Base-by-base conservation (phyloP, 345 rosid genomes). In the Schrenkiella parvula region DNA sequence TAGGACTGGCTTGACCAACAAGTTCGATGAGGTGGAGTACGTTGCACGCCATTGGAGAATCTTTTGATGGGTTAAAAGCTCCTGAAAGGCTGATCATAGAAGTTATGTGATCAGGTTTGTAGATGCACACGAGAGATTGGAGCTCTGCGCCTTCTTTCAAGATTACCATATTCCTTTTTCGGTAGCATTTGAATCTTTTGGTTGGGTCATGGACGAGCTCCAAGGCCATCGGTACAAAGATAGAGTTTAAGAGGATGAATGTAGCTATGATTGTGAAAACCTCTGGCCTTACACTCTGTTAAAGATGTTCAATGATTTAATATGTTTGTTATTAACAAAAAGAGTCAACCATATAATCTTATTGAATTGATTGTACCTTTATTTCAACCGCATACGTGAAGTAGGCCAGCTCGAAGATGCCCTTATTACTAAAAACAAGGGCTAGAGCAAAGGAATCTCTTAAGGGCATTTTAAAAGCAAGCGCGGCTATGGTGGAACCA, bases 1-100 rank as follows among this genome's bases (percentile, higher is more conserved):
- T 46, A 1, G 96, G 91, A 39, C 58, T 63, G 31, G 82, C 71
- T 55, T 69, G 79, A 26, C 89, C 89, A n/a, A 72, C 57, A 26
- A 86, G 82, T 61, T 84, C 80, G 10, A 82, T 58, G 34, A 87
- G 84, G 58, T 84, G 89, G 60, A 83, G 86, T 15, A 71, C 82
- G 58, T 73, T 64, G 32, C 86, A 78, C 39, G 31, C 41, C 35
- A 87, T 3, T 4, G 83, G 85, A 35, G 67, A 55, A 9, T 79
- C 82, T 64, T 37, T 48, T 0, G 79, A 66, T 1, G 87, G 81
- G 42, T 42, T 59, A 12, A 65, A 54, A 12, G 64, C 35, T 31
- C 68, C 76, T 12, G 83, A 68, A 8, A 87, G 42, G 11, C 64
- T 74, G 39, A 66, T 72, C 41, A 65, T 46, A 1, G 79, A 22